Evolutionary conservation across 768 basidiomycete species (phyloP), one percentile per base, ranked within the genome.

Genomic region (Phylloporus scabripes): DNA sequence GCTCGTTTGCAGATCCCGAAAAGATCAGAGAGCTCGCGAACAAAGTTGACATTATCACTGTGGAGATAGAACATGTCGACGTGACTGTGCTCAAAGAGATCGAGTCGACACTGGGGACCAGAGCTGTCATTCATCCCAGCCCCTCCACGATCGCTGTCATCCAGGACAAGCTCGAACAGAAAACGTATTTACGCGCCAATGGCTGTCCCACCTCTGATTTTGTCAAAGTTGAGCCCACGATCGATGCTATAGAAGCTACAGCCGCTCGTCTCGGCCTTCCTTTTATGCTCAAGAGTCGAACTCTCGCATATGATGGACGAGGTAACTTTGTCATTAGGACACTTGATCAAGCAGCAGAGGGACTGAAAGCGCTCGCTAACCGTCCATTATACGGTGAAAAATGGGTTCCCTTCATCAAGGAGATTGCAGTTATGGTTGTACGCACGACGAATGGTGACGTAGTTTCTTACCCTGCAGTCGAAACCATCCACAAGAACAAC

Each of bases 361-460:
- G 80, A 1, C 72, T 82, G 29, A 53, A 70, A 1, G 65, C 72
- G 1, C 79, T 92, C 12, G 76, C 74, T 2, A 74, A 83, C 49
- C 74, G 89, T 2, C 83, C 87, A 0, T 70, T 97, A 4, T 99
- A 98, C 59, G 95, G 92, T 0, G 96, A 99, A 65, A 87, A 85
- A 60, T 96, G 91, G 86, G 87, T 93, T 0, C 80, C 84, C 0
- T 98, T 98, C 61, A 68, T 72, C 12, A 85, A 84, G 58, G 96
- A 98, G 66, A 84, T 97, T 29, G 93, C 96, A 0, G 92, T 98
- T 31, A 96, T 99, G 89, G 96, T 98, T 10, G 94, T 96, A 2
- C 82, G 90, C 29, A 82, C 86, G 14, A 73, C 74, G 6, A 65
- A 70, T 14, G 95, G 92, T 3, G 79, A 87, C 46, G 82, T 93